These are phyloP conservation scores for Chondrus crispus DNA, from an alignment of 23 red algal species.

Conservation along the genomic window DNA sequence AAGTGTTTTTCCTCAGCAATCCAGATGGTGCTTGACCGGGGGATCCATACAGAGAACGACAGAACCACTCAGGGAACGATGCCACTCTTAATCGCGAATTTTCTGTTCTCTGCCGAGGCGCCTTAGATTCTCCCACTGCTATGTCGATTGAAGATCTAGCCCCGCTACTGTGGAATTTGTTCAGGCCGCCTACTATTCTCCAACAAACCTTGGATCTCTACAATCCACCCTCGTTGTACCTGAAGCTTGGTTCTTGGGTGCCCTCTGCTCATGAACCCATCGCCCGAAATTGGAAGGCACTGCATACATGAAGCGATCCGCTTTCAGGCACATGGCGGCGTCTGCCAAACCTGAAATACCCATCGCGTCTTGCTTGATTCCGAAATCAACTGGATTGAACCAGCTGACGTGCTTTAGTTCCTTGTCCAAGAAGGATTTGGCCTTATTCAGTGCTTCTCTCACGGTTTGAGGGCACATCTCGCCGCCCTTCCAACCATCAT, in stretches of 20 bases:
- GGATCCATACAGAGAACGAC: too few species aligned
- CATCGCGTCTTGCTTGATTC: slow-evolving; percentile 23
- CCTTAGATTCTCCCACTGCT: too few species aligned
- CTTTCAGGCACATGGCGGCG: slow-evolving; percentile 9
- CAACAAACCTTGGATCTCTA: background rate
- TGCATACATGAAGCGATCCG: slow-evolving; percentile 18
- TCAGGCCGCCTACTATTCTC: too few species aligned
- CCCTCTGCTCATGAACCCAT: slow-evolving; percentile 48
- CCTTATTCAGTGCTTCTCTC: background rate
- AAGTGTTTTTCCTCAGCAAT: too few species aligned
- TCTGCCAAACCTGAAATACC: slow-evolving; percentile 4
- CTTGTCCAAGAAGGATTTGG: background rate
- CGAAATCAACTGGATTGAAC: background rate
- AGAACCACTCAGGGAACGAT: too few species aligned
- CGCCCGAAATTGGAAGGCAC: slow-evolving; percentile 31
- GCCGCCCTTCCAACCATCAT: slow-evolving; percentile 44
- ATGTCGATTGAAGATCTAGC: too few species aligned
- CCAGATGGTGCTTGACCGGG: too few species aligned
- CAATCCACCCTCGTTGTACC: background rate
- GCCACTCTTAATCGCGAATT: too few species aligned
- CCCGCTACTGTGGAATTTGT: too few species aligned
- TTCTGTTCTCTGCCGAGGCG: too few species aligned
- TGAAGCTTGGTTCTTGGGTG: background rate
- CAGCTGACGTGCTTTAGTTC: background rate
- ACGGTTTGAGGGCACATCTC: background rate